phyloP scores from a whole-genome alignment of 1,139 yeast genomes.

The Zygoascus hellenicus region DNA sequence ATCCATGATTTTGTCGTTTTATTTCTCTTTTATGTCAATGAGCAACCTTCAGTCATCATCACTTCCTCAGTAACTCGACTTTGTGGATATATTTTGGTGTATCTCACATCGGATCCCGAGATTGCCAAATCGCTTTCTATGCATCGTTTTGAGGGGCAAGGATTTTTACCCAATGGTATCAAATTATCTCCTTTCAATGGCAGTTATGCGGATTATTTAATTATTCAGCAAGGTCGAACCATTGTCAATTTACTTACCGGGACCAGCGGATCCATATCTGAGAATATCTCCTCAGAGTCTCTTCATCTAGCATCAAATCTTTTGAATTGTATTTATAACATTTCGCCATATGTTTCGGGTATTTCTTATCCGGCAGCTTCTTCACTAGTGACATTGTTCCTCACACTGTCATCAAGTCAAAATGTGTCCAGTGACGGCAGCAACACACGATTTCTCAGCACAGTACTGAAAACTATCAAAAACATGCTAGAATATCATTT shows the following conservation, averaged over 20 bases:
- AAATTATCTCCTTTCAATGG: constrained; percentile 29
- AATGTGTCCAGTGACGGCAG: constrained; percentile 5
- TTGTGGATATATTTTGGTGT: constrained; percentile 54
- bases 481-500: constrained; percentile 29
- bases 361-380: constrained; percentile 55
- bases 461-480: constrained; percentile 25
- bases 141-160: constrained; percentile 28
- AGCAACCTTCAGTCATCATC: constrained; percentile 41
- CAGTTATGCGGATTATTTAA: constrained; percentile 33
- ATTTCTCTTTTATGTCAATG: constrained; percentile 52
- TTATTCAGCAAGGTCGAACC: constrained; percentile 25
- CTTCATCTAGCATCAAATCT: constrained; percentile 26
- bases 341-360: constrained; percentile 31
- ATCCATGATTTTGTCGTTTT: constrained; percentile 52
- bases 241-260: constrained; percentile 17
- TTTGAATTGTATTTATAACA: constrained; percentile 31
- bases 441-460: constrained; percentile 45
- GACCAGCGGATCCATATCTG: neutral
- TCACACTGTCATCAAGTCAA: constrained; percentile 36
- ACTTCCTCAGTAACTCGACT: constrained; percentile 47
- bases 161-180: constrained; percentile 26
- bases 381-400: constrained; percentile 50
- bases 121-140: constrained; percentile 27
- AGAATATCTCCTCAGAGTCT: constrained; percentile 1
- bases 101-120: constrained; percentile 48